Evolutionary conservation across 1,284 basidiomycete genomes (phyloP).

Genomic region (Boletus sp.): DNA sequence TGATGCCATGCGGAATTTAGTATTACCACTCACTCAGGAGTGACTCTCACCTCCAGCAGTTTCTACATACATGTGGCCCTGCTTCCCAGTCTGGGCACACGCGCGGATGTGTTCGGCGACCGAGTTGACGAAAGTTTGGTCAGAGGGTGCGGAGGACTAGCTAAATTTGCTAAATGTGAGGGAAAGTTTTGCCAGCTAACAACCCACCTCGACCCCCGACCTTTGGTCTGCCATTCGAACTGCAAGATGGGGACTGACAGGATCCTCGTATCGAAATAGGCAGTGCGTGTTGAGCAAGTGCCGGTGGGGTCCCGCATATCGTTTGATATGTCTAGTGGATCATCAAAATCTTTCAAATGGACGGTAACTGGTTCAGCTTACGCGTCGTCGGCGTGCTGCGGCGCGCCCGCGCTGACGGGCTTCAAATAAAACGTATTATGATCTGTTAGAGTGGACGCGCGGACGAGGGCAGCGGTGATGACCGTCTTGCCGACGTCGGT

Average conservation of each 20-base stretch:
- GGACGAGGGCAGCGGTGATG: constrained; percentile 77
- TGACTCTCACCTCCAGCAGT: constrained; percentile 82
- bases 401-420: constrained; percentile 84
- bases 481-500: constrained; percentile 93
- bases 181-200: not conserved
- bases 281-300: constrained; percentile 61
- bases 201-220: constrained; percentile 25
- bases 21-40: constrained; percentile 13
- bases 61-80: constrained; percentile 80
- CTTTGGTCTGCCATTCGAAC: constrained; percentile 55
- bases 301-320: constrained; percentile 46
- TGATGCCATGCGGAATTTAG: not conserved
- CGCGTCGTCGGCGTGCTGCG: constrained; percentile 80
- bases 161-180: constrained; percentile 2
- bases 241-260: constrained; percentile 92
- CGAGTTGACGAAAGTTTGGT: constrained; percentile 67
- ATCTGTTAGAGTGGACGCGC: constrained; percentile 58
- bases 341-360: not conserved
- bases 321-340: constrained; percentile 61
- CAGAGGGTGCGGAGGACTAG: constrained; percentile 43
- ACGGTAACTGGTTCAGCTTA: constrained; percentile 36
- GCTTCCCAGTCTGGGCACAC: constrained; percentile 39
- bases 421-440: constrained; percentile 78
- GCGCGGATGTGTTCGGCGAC: constrained; percentile 60
- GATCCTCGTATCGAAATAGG: constrained; percentile 82